phyloP scores from a whole-genome alignment of 306 rosid species.

The Cicer judaicum region DNA sequence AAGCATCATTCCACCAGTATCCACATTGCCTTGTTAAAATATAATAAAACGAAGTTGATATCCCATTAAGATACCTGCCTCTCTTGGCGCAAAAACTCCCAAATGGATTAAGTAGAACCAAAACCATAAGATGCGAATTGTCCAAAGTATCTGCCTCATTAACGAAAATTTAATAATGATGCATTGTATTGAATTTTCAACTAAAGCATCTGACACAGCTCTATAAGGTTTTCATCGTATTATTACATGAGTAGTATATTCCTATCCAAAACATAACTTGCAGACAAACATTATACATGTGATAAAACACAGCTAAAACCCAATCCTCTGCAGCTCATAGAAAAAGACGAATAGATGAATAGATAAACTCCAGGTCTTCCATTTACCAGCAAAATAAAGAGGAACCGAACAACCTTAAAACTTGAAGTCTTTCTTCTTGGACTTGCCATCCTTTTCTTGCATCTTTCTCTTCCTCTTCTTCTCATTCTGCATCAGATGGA shows the following conservation, averaged over 20 bases:
- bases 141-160: slow-evolving; percentile 6
- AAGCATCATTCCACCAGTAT: background rate
- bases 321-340: slow-evolving; percentile 16
- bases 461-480: slow-evolving; percentile 90
- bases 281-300: slow-evolving; percentile 33
- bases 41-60: background rate
- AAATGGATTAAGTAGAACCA: background rate
- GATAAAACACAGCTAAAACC: slow-evolving; percentile 19
- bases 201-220: slow-evolving; percentile 23
- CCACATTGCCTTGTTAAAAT: background rate
- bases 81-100: background rate
- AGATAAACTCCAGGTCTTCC: slow-evolving; percentile 11
- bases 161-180: slow-evolving; percentile 10
- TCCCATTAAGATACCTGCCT: background rate
- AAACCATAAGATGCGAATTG: background rate
- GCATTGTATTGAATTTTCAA: slow-evolving; percentile 31
- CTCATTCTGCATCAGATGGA: slow-evolving; percentile 68
- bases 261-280: slow-evolving; percentile 32
- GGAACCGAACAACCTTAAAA: slow-evolving; percentile 53
- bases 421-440: slow-evolving; percentile 91
- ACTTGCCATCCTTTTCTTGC: slow-evolving; percentile 91
- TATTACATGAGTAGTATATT: slow-evolving; percentile 24
- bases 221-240: slow-evolving; percentile 30
- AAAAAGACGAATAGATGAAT: slow-evolving; percentile 41
- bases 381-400: slow-evolving; percentile 30